These are phyloP conservation scores for Xylariaceae sp. DNA, from an alignment of 2,329 filamentous ascomycete species.

Conservation along the genomic window DNA sequence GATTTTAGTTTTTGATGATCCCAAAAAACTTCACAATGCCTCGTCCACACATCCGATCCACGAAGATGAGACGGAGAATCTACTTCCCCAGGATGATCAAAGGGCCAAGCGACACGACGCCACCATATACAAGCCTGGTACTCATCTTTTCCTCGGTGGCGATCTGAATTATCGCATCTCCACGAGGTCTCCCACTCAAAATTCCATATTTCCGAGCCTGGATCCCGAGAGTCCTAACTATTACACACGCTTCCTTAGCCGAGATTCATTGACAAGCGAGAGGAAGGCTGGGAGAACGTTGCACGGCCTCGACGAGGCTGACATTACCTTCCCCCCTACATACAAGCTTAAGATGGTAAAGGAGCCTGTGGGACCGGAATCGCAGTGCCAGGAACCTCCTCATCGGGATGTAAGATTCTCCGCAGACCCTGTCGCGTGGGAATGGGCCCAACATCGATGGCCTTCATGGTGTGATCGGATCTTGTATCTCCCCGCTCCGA, in stretches of 20 bases:
- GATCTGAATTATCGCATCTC: conserved; percentile 95
- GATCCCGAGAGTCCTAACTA: conserved; percentile 56
- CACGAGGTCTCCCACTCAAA: conserved; percentile 57
- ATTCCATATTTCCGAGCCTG: conserved; percentile 62
- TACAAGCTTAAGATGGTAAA: conserved; percentile 70
- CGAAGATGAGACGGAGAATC: conserved; percentile 19
- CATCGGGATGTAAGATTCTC: conserved; percentile 18
- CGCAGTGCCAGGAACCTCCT: background rate
- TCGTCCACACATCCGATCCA: conserved; percentile 5
- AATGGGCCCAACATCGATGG: conserved; percentile 79
- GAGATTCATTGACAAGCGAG: conserved; percentile 80
- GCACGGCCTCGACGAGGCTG: conserved; percentile 73
- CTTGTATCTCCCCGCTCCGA: conserved; percentile 66
- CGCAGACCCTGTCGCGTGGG: conserved; percentile 52
- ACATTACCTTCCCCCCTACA: conserved; percentile 80
- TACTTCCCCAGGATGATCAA: conserved; percentile 23
- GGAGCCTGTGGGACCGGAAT: conserved; percentile 19
- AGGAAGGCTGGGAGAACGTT: conserved; percentile 65
- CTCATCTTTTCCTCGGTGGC: conserved; percentile 81
- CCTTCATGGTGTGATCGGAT: conserved; percentile 94
- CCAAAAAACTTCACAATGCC: conserved; percentile 34
- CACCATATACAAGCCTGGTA: conserved; percentile 71
- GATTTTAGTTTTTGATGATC: conserved; percentile 61
- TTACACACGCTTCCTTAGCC: conserved; percentile 63
- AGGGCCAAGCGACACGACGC: conserved; percentile 50